A percentile compares a stretch with the other conserved stretches of the same genome.
Evolutionary conservation across 2,329 filamentous ascomycete species (phyloP).

Genomic region (Paraconiothyrium sp.): DNA sequence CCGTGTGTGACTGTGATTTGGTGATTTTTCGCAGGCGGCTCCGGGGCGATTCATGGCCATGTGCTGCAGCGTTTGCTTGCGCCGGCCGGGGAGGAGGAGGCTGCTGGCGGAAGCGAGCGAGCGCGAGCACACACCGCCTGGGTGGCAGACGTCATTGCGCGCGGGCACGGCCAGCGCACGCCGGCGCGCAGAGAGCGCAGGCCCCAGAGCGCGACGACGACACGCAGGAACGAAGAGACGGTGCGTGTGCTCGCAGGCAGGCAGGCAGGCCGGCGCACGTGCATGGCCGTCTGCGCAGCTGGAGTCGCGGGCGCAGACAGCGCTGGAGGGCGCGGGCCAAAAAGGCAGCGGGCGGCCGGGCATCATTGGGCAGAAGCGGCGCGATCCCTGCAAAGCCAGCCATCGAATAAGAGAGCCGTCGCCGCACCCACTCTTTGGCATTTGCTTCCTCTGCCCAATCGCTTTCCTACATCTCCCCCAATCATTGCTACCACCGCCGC

Average conservation of each 20-base stretch:
- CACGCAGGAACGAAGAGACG: background rate
- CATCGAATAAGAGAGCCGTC: conserved; percentile 28
- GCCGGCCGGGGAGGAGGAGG: background rate
- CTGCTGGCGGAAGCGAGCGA: conserved; percentile 6
- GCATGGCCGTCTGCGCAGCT: too few relatives aligned
- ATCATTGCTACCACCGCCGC: conserved; percentile 28
- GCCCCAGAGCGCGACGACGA: too few relatives aligned
- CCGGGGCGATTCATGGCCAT: background rate
- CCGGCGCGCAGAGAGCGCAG: background rate
- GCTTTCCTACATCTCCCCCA: conserved; percentile 32
- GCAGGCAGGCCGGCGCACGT: background rate
- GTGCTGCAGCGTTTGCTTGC: conserved; percentile 2
- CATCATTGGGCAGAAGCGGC: conserved; percentile 21
- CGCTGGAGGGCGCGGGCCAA: too few relatives aligned
- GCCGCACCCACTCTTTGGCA: conserved; percentile 22
- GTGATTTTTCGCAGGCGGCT: conserved; percentile 25
- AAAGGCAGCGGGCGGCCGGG: conserved; percentile 19
- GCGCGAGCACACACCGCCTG: conserved; percentile 10
- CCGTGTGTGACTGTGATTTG: conserved; percentile 44
- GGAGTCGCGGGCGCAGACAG: too few relatives aligned
- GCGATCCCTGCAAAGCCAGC: conserved; percentile 25
- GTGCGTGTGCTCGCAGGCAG: background rate
- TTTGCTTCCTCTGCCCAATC: conserved; percentile 30
- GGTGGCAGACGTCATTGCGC: conserved; percentile 17
- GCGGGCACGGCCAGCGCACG: background rate